These are phyloP conservation scores for Lichina pygmaea DNA, from an alignment of 495 filamentous ascomycete species.

Conservation along the genomic window DNA sequence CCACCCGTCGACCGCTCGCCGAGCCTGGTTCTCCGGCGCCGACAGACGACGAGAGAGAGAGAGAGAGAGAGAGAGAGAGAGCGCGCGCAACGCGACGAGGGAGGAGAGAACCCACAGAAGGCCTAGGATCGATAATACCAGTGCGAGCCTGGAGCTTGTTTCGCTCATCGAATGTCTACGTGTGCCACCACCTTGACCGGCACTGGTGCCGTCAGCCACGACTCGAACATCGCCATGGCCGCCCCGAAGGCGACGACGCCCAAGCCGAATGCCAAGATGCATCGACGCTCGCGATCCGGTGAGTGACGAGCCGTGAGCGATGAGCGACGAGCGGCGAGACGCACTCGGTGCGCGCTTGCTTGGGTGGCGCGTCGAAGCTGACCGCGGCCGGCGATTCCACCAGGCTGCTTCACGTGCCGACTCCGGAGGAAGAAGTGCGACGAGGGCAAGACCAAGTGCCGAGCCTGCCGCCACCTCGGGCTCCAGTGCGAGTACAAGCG, in stretches of 20 bases:
- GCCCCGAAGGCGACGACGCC: conserved; percentile 1
- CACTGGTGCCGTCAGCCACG: neutral
- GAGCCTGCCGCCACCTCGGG: conserved; percentile 67
- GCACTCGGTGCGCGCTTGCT: neutral
- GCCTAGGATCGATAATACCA: no score
- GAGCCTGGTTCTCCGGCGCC: no score
- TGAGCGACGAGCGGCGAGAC: neutral
- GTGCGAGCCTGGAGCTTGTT: neutral
- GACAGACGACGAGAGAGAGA: no score
- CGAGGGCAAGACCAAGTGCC: conserved; percentile 64
- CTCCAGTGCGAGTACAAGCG: conserved; percentile 86
- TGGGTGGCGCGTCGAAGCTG: neutral
- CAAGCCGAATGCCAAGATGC: conserved; percentile 42
- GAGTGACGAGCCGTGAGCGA: conserved; percentile 12
- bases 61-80: no score
- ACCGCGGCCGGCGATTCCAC: neutral
- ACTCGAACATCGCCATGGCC: neutral
- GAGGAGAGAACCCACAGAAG: no score
- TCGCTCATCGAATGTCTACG: neutral
- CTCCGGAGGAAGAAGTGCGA: conserved; percentile 95
- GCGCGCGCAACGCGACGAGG: no score
- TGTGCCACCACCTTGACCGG: neutral
- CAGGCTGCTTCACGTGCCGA: conserved; percentile 94
- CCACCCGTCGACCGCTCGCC: no score
- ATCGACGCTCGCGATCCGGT: conserved; percentile 86